Evolutionary conservation across 225 moss, liverwort and hornwort genomes (phyloP), one percentile per base, ranked within the genome.

Genomic region (Bryum argenteum): DNA sequence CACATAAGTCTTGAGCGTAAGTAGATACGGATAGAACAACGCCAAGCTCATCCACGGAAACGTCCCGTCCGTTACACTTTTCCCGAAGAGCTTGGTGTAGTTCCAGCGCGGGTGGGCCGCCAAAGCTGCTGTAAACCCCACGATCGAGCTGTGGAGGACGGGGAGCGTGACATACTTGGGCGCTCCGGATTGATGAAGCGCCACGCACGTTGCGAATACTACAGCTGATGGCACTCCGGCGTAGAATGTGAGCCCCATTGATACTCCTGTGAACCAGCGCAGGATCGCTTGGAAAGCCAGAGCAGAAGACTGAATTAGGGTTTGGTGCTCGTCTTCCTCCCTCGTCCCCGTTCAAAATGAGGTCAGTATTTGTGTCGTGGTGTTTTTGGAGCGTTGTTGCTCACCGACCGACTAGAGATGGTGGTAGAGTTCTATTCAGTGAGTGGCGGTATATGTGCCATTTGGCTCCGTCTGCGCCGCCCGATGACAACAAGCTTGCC

Each of bases 11-110:
- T 90, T 83, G 50, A 94, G 63, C 4, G 89, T 79, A 8, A 84
- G 71, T 6, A 98, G 73, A 66, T 98, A 98, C 1, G 97, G 97
- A 43, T 79, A 90, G 72, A 91, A 98, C 2, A 76, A 43, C 22
- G 65, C 85, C 56, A 84, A 51, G 0, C 92, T 88, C 94, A 85
- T 92, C 90, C 88, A 90, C 19, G 94, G 88, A 39, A 98, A 94
- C 10, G 77, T 57, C 4, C 94, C 97, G 38, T 81, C 80, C 7
- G 54, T 1, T 10, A 33, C 33, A 33, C 56, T 54, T 70, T 94
- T 98, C 65, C 85, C 89, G 45, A 98, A 98, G 22, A 98, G 54
- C 1, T 33, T 47, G 2, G 89, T 85, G 73, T 69, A 55, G 69
- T 94, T 84, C 56, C 88, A 69, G 11, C 64, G 69, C 9, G 92